Base-by-base conservation (phyloP, 2,329 filamentous ascomycete species). In the Epichloe baconii region DNA sequence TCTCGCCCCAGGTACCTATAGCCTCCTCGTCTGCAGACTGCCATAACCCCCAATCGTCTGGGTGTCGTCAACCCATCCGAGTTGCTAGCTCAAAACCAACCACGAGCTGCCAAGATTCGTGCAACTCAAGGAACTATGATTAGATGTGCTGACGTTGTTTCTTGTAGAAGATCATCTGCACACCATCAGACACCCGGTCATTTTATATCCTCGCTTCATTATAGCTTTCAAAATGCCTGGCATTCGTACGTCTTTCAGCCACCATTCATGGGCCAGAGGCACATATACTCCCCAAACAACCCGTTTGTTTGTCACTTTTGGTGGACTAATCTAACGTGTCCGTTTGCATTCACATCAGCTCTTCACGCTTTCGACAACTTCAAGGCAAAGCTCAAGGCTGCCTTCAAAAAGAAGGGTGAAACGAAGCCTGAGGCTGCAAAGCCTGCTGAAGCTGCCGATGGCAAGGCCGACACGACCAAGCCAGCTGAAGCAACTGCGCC, bases 361-460 rank as follows among this genome's bases (percentile, higher is more conserved):
- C 64, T 69, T 47, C 66, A 71, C 56, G 73, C 75, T 36, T 66
- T 79, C 54, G 72, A 74, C 61, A 78, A 78, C 66, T 58, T 79
- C 57, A 77, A 75, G 72, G 68, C 65, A 61, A 79, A 77, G 73
- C 62, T 80, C 61, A 75, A 73, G 71, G 66, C 67, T 56, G 65
- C 69, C 64, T 75, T 77, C 68, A 75, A 72, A 66, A 75, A 73
- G 64, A 73, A 69, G 66, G 49, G 54, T 42, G 60, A 66, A 44
- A 64, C 71, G 58, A 66, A 66, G 58, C 38, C 53, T n/a, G 31
- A 44, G 14, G 26, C 48, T 35, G 38, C 43, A 42, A 46, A 50
- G 5, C 35, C 42, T 34, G 42, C 48, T n/a, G 31, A 44, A 21
- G 17, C 47, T 47, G 36, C 54, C 40, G 53, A 58, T 19, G 45